phyloP scores from a whole-genome alignment of 2,329 filamentous ascomycete species.

The Curvularia eragrostidis region DNA sequence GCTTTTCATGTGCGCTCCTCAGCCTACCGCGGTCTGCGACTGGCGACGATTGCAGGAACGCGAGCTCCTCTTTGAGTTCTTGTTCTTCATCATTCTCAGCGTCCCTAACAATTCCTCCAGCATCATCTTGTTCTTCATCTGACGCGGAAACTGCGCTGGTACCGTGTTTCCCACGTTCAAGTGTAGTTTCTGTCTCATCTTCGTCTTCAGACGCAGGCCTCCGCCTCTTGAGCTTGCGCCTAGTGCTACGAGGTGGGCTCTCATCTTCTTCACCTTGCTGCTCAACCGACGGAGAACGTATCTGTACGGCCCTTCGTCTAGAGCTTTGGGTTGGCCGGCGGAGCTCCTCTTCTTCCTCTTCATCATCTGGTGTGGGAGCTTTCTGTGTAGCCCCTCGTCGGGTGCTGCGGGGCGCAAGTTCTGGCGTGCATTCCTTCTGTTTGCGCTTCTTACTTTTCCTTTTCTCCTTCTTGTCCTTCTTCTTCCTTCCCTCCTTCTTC shows the following conservation, averaged over 20 bases:
- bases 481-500: slow-evolving; percentile 6
- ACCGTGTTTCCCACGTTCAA: slow-evolving; percentile 33
- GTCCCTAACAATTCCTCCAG: slow-evolving; percentile 11
- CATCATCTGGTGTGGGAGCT: slow-evolving; percentile 9
- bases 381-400: slow-evolving; percentile 13
- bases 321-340: slow-evolving; percentile 1
- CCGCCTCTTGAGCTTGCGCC: slow-evolving; percentile 13
- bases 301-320: neutral
- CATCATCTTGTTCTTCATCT: slow-evolving; percentile 18
- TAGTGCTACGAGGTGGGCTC: slow-evolving; percentile 9
- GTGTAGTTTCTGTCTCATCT: slow-evolving; percentile 13
- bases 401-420: slow-evolving; percentile 12
- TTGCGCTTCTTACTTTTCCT: slow-evolving; percentile 1
- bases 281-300: slow-evolving; percentile 8
- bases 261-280: slow-evolving; percentile 1
- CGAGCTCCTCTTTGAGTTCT: slow-evolving; percentile 56
- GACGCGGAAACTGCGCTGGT: slow-evolving; percentile 23
- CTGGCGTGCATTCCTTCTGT: slow-evolving; percentile 1
- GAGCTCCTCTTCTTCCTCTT: slow-evolving; percentile 7
- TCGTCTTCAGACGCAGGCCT: slow-evolving; percentile 9
- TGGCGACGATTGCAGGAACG: slow-evolving; percentile 51
- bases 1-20: slow-evolving; percentile 33
- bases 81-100: slow-evolving; percentile 25
- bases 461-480: slow-evolving; percentile 1
- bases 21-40: slow-evolving; percentile 34